These are phyloP conservation scores for Stramenopiles sp. DNA, from an alignment of 352 stramenopile species.

Conservation along the genomic window DNA sequence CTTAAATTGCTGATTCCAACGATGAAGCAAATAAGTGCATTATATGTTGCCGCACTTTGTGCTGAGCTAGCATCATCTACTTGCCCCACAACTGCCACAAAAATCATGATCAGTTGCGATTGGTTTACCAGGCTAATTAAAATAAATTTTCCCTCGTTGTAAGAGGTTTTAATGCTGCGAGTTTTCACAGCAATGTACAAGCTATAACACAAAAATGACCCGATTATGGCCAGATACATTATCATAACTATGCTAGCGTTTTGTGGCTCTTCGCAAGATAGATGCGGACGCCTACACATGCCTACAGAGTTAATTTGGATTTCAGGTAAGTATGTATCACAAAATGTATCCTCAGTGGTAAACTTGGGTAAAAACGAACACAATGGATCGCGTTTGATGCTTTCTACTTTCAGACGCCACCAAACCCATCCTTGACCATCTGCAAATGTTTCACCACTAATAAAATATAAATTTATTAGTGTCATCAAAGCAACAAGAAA, in stretches of 20 bases:
- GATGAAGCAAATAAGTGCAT: too few species aligned
- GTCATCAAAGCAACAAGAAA: background rate
- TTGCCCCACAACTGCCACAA: background rate
- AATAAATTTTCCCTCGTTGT: background rate
- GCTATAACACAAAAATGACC: background rate
- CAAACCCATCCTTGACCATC: background rate
- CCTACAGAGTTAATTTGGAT: background rate
- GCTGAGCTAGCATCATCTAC: background rate
- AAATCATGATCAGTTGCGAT: background rate
- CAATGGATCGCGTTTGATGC: background rate
- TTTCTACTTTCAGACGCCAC: background rate
- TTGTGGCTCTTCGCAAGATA: background rate
- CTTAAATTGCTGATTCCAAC: too few species aligned
- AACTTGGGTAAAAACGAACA: background rate
- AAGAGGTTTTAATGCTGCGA: background rate
- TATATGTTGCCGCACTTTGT: too few species aligned
- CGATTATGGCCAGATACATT: background rate
- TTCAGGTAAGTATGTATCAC: background rate
- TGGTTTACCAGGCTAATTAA: background rate
- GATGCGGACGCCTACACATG: background rate
- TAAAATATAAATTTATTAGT: background rate
- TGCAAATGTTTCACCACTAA: background rate
- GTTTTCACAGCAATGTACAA: background rate
- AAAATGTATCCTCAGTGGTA: background rate
- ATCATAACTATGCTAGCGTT: background rate